Percentiles rank a stretch among this genome's conserved stretches.
phyloP scores from a whole-genome alignment of 768 basidiomycete species.

The Phylloporus sp. region DNA sequence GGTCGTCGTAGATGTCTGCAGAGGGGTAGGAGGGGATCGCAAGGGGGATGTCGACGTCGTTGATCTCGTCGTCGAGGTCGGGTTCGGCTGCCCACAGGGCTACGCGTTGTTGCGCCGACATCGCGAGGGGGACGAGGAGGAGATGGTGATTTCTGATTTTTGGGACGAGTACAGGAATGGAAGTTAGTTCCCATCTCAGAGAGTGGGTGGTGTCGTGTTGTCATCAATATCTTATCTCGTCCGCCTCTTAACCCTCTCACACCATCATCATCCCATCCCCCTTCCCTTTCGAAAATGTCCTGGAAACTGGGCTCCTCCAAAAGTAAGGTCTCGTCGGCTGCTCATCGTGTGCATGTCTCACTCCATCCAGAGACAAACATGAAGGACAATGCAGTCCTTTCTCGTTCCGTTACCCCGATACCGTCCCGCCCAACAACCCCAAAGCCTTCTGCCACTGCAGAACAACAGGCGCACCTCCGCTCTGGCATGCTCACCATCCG shows the following conservation, averaged over 20 bases:
- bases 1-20: slow-evolving; percentile 29
- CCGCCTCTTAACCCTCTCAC: neutral
- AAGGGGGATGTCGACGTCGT: slow-evolving; percentile 57
- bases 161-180: neutral
- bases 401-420: slow-evolving; percentile 76
- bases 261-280: neutral
- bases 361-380: slow-evolving; percentile 64
- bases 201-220: slow-evolving; percentile 1
- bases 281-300: slow-evolving; percentile 39
- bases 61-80: slow-evolving; percentile 71
- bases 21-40: slow-evolving; percentile 25
- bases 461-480: slow-evolving; percentile 55
- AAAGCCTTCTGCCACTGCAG: slow-evolving; percentile 47
- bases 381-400: slow-evolving; percentile 65
- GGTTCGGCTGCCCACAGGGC: slow-evolving; percentile 73
- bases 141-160: neutral
- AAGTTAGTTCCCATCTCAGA: slow-evolving; percentile 17
- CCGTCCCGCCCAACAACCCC: slow-evolving; percentile 80
- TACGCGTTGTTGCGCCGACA: slow-evolving; percentile 61
- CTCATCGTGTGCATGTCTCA: too few relatives aligned
- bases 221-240: slow-evolving; percentile 10
- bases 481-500: slow-evolving; percentile 93
- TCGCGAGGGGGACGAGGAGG: neutral
- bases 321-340: slow-evolving; percentile 24
- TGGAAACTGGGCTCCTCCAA: slow-evolving; percentile 48